These are phyloP conservation scores for Xylaria arbuscula DNA, from an alignment of 2,329 filamentous ascomycete genomes.

Conservation along the genomic window DNA sequence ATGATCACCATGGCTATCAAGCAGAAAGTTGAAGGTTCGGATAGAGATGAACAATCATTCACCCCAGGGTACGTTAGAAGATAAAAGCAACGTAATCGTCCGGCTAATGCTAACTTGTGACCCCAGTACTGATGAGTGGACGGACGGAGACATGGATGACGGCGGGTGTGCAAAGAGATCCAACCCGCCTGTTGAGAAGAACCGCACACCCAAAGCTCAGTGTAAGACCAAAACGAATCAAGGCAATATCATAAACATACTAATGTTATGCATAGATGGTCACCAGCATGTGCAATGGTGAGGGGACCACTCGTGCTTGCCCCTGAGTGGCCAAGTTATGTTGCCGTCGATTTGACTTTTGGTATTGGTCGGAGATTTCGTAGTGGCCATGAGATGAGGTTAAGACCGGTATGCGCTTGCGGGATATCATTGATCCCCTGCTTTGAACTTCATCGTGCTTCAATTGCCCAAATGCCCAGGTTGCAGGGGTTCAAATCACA, in stretches of 20 bases:
- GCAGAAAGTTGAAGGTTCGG: constrained; percentile 40
- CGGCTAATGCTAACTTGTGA: constrained; percentile 27
- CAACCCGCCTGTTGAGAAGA: constrained; percentile 18
- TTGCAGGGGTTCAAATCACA: not conserved
- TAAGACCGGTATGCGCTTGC: not conserved
- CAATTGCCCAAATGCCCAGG: not conserved
- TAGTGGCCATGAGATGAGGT: not conserved
- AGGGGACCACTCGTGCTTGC: not conserved
- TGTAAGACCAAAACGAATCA: constrained; percentile 2
- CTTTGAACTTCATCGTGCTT: not conserved
- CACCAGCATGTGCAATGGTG: constrained; percentile 8
- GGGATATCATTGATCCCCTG: not conserved
- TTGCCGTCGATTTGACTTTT: not conserved
- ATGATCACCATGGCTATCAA: constrained; percentile 71
- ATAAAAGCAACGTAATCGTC: constrained; percentile 12
- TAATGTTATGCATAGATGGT: constrained; percentile 18
- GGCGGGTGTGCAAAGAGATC: constrained; percentile 44
- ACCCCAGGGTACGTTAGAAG: constrained; percentile 20
- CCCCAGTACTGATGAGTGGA: constrained; percentile 46
- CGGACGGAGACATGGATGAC: constrained; percentile 49
- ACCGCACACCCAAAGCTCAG: not conserved
- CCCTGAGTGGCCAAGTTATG: not conserved
- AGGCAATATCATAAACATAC: not conserved
- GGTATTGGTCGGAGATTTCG: not conserved
- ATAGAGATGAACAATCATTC: constrained; percentile 19